These are phyloP conservation scores for Hansenula sp. DNA, from an alignment of 1,139 yeast species.

Conservation along the genomic window DNA sequence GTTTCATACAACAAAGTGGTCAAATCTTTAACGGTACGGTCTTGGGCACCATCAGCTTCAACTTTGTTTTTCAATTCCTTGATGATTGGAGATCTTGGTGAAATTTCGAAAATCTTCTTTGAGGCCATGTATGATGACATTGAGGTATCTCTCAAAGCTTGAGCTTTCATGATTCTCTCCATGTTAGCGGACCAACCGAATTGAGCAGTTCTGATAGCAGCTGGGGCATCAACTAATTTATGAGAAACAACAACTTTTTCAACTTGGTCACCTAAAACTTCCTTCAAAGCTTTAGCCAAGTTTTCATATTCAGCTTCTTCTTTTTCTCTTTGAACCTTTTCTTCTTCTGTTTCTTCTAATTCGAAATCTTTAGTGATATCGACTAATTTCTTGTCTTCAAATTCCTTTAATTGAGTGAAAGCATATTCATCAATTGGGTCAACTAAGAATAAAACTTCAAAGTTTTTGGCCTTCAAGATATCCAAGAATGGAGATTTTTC, in stretches of 20 bases:
- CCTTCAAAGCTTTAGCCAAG: constrained; percentile 94
- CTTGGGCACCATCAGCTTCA: constrained; percentile 95
- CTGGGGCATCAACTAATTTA: constrained; percentile 97
- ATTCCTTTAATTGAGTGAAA: constrained; percentile 98
- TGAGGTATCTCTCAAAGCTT: constrained; percentile 97
- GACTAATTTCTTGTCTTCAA: constrained; percentile 98
- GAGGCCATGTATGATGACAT: constrained; percentile 99
- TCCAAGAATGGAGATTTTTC: constrained; percentile 99
- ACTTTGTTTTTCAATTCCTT: constrained; percentile 95
- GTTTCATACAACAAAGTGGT: constrained; percentile 96
- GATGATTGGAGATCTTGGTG: constrained; percentile 95
- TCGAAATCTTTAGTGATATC: constrained; percentile 99
- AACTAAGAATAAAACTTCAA: constrained; percentile 95
- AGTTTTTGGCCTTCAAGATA: constrained; percentile 97
- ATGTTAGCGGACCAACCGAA: constrained; percentile 99
- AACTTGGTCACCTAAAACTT: constrained; percentile 95
- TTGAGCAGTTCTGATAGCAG: constrained; percentile 99
- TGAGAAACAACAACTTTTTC: constrained; percentile 99
- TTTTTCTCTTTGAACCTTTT: constrained; percentile 89
- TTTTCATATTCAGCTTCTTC: constrained; percentile 91
- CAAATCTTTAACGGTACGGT: constrained; percentile 97
- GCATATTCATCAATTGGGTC: constrained; percentile 99
- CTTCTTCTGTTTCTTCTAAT: constrained; percentile 98
- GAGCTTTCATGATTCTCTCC: constrained; percentile 99
- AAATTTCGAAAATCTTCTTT: constrained; percentile 97